phyloP scores from a whole-genome alignment of 1,284 basidiomycete genomes.

The Apiotrichum brassicae region DNA sequence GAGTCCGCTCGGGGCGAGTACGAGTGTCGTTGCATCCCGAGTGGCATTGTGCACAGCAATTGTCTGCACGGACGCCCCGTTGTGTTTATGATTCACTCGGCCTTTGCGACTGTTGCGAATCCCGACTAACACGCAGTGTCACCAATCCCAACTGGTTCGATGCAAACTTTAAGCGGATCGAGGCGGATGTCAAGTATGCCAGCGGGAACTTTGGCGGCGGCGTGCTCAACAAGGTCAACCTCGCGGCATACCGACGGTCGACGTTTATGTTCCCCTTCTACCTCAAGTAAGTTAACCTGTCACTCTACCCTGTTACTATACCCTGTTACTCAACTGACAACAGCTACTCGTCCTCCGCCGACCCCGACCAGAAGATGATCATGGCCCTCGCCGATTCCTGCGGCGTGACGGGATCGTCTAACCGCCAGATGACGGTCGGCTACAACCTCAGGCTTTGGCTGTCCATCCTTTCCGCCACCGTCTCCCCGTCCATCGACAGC shows the following conservation, averaged over 20 bases:
- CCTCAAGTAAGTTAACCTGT: constrained; percentile 49
- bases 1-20: too few species aligned
- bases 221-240: constrained; percentile 56
- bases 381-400: constrained; percentile 53
- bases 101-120: neutral
- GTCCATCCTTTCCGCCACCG: constrained; percentile 58
- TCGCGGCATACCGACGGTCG: constrained; percentile 60
- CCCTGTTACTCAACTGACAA: constrained; percentile 8
- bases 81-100: too few species aligned
- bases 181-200: constrained; percentile 65
- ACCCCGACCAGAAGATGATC: constrained; percentile 4
- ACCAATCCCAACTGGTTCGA: constrained; percentile 80
- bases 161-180: constrained; percentile 63
- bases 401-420: constrained; percentile 50
- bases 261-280: constrained; percentile 76
- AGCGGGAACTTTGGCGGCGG: constrained; percentile 66
- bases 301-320: neutral
- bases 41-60: too few species aligned
- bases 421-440: constrained; percentile 56
- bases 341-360: constrained; percentile 7
- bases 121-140: constrained; percentile 52
- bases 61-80: too few species aligned
- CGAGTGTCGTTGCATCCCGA: too few species aligned
- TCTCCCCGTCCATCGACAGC: constrained; percentile 64
- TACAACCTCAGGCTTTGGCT: constrained; percentile 52